Conservation (phyloP, 2,329 filamentous ascomycete genomes). For the Macroventuria anomochaeta region DNA sequence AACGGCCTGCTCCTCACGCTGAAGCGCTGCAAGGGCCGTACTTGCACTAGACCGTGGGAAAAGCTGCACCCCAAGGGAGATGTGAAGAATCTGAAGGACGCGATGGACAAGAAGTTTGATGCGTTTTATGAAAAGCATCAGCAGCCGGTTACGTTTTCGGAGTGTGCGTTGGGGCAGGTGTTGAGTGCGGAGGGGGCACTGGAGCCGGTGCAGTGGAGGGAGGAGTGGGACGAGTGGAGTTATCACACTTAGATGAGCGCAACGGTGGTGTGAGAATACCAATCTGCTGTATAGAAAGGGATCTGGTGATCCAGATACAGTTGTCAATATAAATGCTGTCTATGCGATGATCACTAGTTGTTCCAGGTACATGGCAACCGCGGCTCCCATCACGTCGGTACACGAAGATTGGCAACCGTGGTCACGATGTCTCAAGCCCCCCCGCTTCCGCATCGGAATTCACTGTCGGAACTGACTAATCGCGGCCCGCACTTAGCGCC, state of each 20-base stretch:
- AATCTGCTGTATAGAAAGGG: too few relatives aligned
- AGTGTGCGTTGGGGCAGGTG: slow-evolving; percentile 65
- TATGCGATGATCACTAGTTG: too few relatives aligned
- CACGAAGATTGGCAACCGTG: too few relatives aligned
- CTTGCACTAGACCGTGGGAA: slow-evolving; percentile 64
- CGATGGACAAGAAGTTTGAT: slow-evolving; percentile 58
- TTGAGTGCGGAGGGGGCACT: slow-evolving; percentile 59
- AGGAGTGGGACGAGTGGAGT: slow-evolving; percentile 30
- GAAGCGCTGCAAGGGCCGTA: slow-evolving; percentile 65
- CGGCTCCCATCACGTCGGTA: too few relatives aligned
- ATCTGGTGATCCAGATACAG: too few relatives aligned
- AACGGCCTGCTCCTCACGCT: slow-evolving; percentile 66
- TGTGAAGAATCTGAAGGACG: slow-evolving; percentile 60
- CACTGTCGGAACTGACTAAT: slow-evolving; percentile 10
- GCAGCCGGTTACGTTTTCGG: slow-evolving; percentile 59
- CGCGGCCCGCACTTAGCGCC: slow-evolving; percentile 3
- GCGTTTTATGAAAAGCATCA: slow-evolving; percentile 60
- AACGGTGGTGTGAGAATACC: too few relatives aligned
- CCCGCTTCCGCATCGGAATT: slow-evolving; percentile 3
- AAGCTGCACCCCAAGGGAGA: slow-evolving; percentile 61
- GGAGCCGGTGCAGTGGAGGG: slow-evolving; percentile 25
- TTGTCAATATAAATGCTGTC: too few relatives aligned
- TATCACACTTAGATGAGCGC: slow-evolving; percentile 17
- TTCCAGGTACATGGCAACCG: too few relatives aligned
- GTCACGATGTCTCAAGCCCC: too few relatives aligned